Conservation (phyloP, 495 filamentous ascomycete species). For the Penicillium herquei region DNA sequence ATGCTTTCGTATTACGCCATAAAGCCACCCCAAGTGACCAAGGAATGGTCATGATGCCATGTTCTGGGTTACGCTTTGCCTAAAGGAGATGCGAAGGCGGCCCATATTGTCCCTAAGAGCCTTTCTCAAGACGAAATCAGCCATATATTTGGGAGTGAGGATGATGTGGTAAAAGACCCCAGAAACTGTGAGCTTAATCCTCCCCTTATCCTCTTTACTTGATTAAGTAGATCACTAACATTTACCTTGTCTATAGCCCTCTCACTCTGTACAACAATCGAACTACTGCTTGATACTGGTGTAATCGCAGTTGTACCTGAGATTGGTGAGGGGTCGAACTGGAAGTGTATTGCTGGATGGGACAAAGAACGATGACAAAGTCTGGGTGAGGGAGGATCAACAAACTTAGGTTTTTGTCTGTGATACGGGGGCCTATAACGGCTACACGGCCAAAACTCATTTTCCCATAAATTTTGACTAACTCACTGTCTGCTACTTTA, state of each 20-base stretch:
- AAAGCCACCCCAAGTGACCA: no score
- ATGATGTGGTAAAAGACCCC: not conserved
- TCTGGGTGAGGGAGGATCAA: not conserved
- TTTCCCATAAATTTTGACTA: not conserved
- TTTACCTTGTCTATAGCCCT: not conserved
- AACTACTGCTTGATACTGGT: not conserved
- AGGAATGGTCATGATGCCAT: constrained; percentile 1
- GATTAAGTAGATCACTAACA: not conserved
- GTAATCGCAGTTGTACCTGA: not conserved
- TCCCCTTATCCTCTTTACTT: not conserved
- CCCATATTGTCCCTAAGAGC: not conserved
- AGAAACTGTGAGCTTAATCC: not conserved
- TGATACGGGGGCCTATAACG: no score
- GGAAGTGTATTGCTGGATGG: not conserved
- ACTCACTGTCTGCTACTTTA: not conserved
- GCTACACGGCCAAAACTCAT: no score
- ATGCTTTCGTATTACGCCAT: no score
- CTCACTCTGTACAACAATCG: not conserved
- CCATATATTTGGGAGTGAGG: not conserved
- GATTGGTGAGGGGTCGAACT: not conserved
- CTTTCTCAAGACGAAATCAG: not conserved
- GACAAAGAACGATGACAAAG: not conserved
- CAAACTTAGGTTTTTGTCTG: not conserved
- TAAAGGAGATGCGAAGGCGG: not conserved
- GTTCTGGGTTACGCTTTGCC: constrained; percentile 8